Conservation (phyloP, 75 land plant species). For the Cupressus sempervirens region DNA sequence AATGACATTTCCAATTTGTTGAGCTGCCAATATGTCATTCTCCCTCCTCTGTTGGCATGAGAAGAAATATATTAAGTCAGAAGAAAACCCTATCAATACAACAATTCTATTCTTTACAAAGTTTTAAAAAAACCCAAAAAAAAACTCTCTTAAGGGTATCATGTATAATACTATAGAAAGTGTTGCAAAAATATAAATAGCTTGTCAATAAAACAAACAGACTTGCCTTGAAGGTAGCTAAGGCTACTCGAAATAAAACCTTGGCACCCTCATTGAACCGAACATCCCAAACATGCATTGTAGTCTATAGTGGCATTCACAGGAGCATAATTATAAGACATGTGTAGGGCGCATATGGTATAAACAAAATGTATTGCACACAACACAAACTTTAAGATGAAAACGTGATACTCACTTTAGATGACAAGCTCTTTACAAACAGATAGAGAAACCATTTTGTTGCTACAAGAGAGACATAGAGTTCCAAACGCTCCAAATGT, state of each 20-base stretch:
- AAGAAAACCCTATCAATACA: no score
- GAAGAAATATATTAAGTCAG: no score
- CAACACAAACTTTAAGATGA: neutral
- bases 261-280: slow-evolving; percentile 50
- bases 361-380: neutral
- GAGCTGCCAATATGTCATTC: no score
- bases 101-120: no score
- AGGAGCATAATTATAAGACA: neutral
- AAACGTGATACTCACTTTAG: slow-evolving; percentile 54
- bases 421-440: no score
- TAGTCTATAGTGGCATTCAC: no score
- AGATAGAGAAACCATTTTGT: slow-evolving; percentile 97
- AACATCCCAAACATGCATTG: slow-evolving; percentile 61
- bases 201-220: neutral
- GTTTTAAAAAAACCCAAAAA: no score
- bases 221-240: slow-evolving; percentile 49
- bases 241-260: slow-evolving; percentile 37
- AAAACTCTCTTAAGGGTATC: neutral
- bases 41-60: no score
- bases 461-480: slow-evolving; percentile 90
- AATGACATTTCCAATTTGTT: no score
- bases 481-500: slow-evolving; percentile 83
- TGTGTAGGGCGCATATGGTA: no score
- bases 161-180: neutral
- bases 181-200: neutral